These are phyloP conservation scores for Dipteronia sinensis DNA, from an alignment of 345 rosid species.

Conservation along the genomic window DNA sequence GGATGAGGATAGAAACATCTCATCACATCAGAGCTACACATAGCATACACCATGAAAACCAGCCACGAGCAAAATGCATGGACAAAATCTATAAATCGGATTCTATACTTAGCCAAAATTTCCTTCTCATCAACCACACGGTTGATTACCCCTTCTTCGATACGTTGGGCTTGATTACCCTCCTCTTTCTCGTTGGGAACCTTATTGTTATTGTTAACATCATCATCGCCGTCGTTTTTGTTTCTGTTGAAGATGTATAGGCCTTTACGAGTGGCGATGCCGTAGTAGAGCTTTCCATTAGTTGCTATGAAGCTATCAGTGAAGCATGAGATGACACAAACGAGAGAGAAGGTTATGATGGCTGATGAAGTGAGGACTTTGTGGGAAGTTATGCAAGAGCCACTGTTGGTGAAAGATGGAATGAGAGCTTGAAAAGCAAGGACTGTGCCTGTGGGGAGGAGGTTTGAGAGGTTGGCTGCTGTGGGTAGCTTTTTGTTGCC, in stretches of 20 bases:
- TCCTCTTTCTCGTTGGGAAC: background rate
- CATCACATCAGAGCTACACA: slow-evolving; percentile 39
- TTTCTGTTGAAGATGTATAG: slow-evolving; percentile 35
- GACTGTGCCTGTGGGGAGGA: slow-evolving; percentile 59
- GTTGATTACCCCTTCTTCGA: background rate
- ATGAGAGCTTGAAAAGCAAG: slow-evolving; percentile 45
- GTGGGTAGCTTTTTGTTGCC: slow-evolving; percentile 24
- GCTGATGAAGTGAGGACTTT: slow-evolving; percentile 37
- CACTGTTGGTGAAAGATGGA: slow-evolving; percentile 53
- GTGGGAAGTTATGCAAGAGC: slow-evolving; percentile 34
- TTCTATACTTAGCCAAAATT: slow-evolving; percentile 11
- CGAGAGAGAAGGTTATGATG: slow-evolving; percentile 27
- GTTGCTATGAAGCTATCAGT: slow-evolving; percentile 48
- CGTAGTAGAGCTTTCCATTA: slow-evolving; percentile 42
- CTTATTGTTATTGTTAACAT: slow-evolving; percentile 7
- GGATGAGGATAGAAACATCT: slow-evolving; percentile 36
- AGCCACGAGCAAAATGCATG: slow-evolving; percentile 48
- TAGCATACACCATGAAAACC: slow-evolving; percentile 58
- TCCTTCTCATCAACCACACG: background rate
- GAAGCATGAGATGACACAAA: slow-evolving; percentile 55
- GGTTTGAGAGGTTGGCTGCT: slow-evolving; percentile 57
- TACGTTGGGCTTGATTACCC: background rate
- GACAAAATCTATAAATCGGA: slow-evolving; percentile 40
- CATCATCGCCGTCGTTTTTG: background rate
- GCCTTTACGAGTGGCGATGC: slow-evolving; percentile 44